Evolutionary conservation across 306 rosid species (phyloP), one percentile per base, ranked within the genome.

Genomic region (Trifolium pratense): DNA sequence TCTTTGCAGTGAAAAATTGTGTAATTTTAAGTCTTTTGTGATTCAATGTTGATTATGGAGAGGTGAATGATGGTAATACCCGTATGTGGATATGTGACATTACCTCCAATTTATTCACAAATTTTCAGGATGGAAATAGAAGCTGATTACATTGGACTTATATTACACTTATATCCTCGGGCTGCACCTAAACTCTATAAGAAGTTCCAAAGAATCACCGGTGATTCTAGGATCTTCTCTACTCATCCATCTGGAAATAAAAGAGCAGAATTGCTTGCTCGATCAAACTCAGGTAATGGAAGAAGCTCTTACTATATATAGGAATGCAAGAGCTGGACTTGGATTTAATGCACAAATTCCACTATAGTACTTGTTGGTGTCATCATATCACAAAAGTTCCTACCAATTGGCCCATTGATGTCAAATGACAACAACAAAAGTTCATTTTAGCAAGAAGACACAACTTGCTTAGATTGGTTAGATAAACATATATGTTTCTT

Each of bases 101-200:
- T 0, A 37, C 11, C 43, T n/a, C n/a, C 43, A 37, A 37, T 37
- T 1, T 37, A 37, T 37, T 1, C 10, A 37, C 43, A 37, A 37
- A 4, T 37, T 37, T 69, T 75, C 75, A 92, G 96, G 89, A 87
- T 84, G 91, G 97, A 93, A 84, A 78, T 90, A 74, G 96, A 93
- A 85, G 98, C 98, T 0, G 98, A 93, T 71, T 87, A 93, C 80
- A 86, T 14, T 23, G 98, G 96, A 51, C 74, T 93, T 80, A 73
- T 90, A 11, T 75, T 90, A 83, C 17, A n/a, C n/a, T n/a, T n/a
- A n/a, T 89, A 93, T 77, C 97, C 91, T 0, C 78, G 93, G 57
- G 86, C 83, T 48, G 98, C 98, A 6, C 98, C 96, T 5, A 43
- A 10, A 14, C 86, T 90, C 66, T 88, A 88, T 2, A 91, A 87